Conservation (phyloP, 1,284 basidiomycete genomes). For the Phellopilus nigrolimitatus region DNA sequence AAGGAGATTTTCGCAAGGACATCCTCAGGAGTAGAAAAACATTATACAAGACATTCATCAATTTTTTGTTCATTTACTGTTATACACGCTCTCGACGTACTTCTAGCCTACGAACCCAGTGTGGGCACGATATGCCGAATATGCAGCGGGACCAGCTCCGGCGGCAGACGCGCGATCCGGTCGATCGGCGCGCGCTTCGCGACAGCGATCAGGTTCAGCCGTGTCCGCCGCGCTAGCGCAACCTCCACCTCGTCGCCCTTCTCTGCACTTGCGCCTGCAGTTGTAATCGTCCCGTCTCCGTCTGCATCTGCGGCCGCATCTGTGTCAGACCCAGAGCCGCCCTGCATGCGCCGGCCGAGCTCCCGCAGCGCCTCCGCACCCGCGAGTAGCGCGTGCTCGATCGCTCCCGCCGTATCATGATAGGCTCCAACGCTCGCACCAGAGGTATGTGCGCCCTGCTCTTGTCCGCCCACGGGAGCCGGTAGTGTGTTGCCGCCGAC, state of each 20-base stretch:
- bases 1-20: too few relatives aligned
- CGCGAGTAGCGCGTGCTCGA: constrained; percentile 47
- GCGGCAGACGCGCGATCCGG: constrained; percentile 58
- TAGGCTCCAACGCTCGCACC: not conserved
- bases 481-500: too few relatives aligned
- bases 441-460: constrained; percentile 10
- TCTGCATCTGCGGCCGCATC: too few relatives aligned
- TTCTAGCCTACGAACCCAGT: constrained; percentile 6
- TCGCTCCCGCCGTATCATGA: constrained; percentile 44
- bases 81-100: constrained; percentile 4
- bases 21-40: too few relatives aligned
- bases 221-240: constrained; percentile 45
- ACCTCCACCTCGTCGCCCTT: constrained; percentile 39
- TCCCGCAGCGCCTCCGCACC: constrained; percentile 41
- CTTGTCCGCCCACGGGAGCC: too few relatives aligned
- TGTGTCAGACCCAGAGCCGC: too few relatives aligned
- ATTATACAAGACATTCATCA: too few relatives aligned
- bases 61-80: not conserved
- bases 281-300: too few relatives aligned
- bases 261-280: constrained; percentile 14
- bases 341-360: constrained; percentile 26
- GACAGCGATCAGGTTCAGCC: constrained; percentile 65
- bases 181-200: constrained; percentile 71
- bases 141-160: constrained; percentile 60
- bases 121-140: constrained; percentile 57